Evolutionary conservation across 192 early-diverging fungal genomes (phyloP).

Genomic region (Helicostylum pulchrum): DNA sequence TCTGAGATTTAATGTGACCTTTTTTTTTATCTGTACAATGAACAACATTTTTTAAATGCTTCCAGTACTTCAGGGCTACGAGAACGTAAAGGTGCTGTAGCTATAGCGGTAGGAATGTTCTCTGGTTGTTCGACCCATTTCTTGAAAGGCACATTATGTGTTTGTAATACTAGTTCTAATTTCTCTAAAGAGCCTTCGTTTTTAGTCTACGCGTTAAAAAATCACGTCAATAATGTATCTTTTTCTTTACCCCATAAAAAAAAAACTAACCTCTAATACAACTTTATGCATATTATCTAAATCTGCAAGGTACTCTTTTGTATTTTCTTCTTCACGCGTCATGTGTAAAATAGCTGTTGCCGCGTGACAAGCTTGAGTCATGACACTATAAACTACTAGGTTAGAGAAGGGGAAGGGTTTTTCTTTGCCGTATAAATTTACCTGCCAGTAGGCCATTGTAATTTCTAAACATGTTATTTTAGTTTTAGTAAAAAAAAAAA

Average conservation of each 20-base stretch:
- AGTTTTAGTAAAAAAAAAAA: not conserved
- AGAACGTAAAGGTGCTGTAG: constrained; percentile 62
- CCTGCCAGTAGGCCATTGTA: constrained; percentile 69
- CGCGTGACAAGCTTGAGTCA: constrained; percentile 75
- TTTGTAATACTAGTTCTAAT: constrained; percentile 50
- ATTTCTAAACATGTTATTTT: constrained; percentile 17
- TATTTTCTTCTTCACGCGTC: constrained; percentile 55
- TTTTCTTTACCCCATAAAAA: not conserved
- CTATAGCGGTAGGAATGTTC: constrained; percentile 68
- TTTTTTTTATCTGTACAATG: constrained; percentile 18
- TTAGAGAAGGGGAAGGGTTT: not conserved
- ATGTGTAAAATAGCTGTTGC: constrained; percentile 61
- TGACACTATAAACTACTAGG: constrained; percentile 47
- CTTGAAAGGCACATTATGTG: constrained; percentile 54
- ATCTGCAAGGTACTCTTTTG: constrained; percentile 57
- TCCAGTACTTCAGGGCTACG: constrained; percentile 45
- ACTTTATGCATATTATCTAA: constrained; percentile 76
- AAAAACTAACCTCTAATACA: constrained; percentile 53
- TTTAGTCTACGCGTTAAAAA: constrained; percentile 48
- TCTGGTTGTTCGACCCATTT: constrained; percentile 79
- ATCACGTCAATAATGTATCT: not conserved
- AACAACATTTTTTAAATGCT: constrained; percentile 47
- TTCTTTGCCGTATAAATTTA: constrained; percentile 23
- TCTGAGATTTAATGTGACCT: not conserved
- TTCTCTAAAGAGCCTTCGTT: constrained; percentile 60